phyloP scores from a whole-genome alignment of 192 early-diverging fungal species.

The Kickxella alabastrina region DNA sequence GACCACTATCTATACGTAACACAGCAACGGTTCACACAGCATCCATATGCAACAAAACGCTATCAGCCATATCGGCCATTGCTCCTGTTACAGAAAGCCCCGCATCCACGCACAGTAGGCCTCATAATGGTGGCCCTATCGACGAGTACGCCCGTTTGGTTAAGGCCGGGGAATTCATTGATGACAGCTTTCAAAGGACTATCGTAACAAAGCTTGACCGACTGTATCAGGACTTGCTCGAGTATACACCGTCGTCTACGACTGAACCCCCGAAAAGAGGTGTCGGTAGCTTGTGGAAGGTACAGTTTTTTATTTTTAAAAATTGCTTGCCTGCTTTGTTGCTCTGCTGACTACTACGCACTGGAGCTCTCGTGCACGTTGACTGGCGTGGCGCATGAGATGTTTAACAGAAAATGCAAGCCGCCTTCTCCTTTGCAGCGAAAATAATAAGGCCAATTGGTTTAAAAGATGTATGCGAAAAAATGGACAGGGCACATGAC shows the following conservation, averaged over 20 bases:
- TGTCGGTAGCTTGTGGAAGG: conserved; percentile 31
- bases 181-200: conserved; percentile 64
- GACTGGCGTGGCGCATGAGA: no score
- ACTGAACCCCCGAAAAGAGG: neutral
- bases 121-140: conserved; percentile 28
- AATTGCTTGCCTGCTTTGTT: neutral
- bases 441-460: no score
- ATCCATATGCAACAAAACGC: no score
- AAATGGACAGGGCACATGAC: neutral
- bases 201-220: conserved; percentile 65
- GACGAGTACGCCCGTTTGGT: conserved; percentile 49
- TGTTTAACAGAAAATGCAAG: no score
- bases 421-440: no score
- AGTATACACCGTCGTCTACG: conserved; percentile 53
- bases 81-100: neutral
- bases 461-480: no score
- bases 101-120: no score
- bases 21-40: no score
- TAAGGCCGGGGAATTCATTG: conserved; percentile 51
- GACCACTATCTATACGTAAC: no score
- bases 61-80: neutral
- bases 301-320: no score
- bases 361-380: conserved; percentile 1
- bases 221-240: conserved; percentile 59
- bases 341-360: conserved; percentile 1